Percentiles rank a stretch among this genome's conserved stretches.
These are phyloP conservation scores for Pilobolus umbonatus DNA, from an alignment of 192 early-diverging fungal species.

Conservation along the genomic window DNA sequence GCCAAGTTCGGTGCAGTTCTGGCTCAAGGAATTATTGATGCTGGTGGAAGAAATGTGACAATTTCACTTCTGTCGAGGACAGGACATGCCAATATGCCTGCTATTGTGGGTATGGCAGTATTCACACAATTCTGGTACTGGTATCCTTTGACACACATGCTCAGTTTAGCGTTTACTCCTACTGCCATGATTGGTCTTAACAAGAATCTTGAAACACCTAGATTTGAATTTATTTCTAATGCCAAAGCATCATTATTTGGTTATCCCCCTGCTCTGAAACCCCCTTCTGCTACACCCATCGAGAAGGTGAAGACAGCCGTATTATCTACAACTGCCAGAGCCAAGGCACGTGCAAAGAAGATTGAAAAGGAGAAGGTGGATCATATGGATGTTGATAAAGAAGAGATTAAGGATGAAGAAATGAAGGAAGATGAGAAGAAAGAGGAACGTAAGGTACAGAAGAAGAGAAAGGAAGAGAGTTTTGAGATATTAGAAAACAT, in stretches of 20 bases:
- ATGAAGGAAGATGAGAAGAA: conserved; percentile 57
- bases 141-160: conserved; percentile 96
- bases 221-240: conserved; percentile 81
- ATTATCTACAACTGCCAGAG: conserved; percentile 92
- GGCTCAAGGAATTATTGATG: conserved; percentile 97
- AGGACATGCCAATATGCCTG: conserved; percentile 87
- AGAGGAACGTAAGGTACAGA: conserved; percentile 37
- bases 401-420: conserved; percentile 37
- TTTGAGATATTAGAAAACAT: conserved; percentile 82
- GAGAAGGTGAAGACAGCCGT: conserved; percentile 92
- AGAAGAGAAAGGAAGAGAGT: conserved; percentile 70
- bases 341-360: conserved; percentile 80
- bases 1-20: conserved; percentile 94
- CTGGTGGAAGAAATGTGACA: conserved; percentile 95
- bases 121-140: conserved; percentile 99
- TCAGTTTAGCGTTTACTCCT: conserved; percentile 90
- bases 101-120: conserved; percentile 96
- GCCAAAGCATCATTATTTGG: conserved; percentile 87
- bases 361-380: conserved; percentile 70
- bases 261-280: conserved; percentile 85
- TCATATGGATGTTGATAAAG: conserved; percentile 50
- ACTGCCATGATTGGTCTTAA: conserved; percentile 95
- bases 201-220: conserved; percentile 79
- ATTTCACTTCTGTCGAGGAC: conserved; percentile 86
- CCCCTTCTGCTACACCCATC: conserved; percentile 68